phyloP scores from a whole-genome alignment of 768 basidiomycete genomes.

The Favolaschia claudopus region DNA sequence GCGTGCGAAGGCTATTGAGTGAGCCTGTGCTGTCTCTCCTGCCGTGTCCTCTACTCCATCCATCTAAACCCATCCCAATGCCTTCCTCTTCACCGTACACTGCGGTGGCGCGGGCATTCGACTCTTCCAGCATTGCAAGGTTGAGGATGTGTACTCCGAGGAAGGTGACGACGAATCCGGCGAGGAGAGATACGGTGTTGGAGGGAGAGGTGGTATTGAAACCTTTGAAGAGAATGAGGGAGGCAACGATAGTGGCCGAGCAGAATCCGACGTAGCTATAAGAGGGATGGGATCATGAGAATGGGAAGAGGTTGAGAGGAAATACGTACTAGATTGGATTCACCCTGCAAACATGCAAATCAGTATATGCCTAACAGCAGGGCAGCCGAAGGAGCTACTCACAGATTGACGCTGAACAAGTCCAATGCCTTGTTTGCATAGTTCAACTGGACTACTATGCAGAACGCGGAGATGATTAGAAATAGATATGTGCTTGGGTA shows the following conservation, averaged over 20 bases:
- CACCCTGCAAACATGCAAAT: conserved; percentile 60
- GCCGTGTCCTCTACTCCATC: too few species aligned
- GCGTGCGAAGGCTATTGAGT: too few species aligned
- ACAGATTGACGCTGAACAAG: conserved; percentile 97
- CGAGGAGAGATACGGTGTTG: conserved; percentile 79
- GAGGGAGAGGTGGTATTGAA: conserved; percentile 87
- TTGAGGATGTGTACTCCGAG: conserved; percentile 29
- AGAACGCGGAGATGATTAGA: conserved; percentile 76
- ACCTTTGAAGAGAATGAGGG: conserved; percentile 96
- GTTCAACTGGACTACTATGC: conserved; percentile 94
- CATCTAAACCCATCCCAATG: too few species aligned
- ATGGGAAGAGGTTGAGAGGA: too few species aligned
- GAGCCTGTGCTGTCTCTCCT: too few species aligned
- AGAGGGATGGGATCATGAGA: too few species aligned
- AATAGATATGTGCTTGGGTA: conserved; percentile 97
- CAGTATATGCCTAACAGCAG: too few species aligned
- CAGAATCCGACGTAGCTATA: conserved; percentile 97
- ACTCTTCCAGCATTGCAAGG: conserved; percentile 16
- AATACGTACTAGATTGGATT: conserved; percentile 99
- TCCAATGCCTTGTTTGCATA: conserved; percentile 99
- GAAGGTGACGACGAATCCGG: conserved; percentile 40
- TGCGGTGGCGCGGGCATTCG: too few species aligned
- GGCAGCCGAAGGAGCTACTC: conserved; percentile 47
- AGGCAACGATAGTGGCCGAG: conserved; percentile 90
- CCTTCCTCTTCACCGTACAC: too few species aligned